A percentile compares a stretch with the other conserved stretches of the same genome.
Conservation (phyloP, 2,329 filamentous ascomycete genomes). For the Ophiocordyceps camponoti-rufipedis region DNA sequence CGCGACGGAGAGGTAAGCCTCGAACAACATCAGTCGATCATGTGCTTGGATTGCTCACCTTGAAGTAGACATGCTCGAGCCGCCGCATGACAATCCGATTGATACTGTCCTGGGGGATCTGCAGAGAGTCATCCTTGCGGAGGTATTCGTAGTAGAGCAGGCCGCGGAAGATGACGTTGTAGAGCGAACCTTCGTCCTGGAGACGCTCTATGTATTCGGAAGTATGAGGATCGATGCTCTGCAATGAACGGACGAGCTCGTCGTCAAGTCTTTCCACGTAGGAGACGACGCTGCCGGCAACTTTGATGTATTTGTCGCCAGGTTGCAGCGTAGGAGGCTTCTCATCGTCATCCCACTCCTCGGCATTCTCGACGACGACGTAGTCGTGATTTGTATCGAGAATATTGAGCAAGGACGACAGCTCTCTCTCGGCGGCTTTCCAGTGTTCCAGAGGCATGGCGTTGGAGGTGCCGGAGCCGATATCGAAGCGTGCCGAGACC, state of each 20-base stretch:
- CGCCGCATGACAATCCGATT: constrained; percentile 90
- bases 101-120: constrained; percentile 66
- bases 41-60: constrained; percentile 32
- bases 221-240: constrained; percentile 94
- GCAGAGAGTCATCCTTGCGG: constrained; percentile 48
- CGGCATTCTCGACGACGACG: constrained; percentile 75
- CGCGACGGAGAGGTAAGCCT: constrained; percentile 2
- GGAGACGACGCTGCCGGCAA: constrained; percentile 86
- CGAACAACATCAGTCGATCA: not conserved
- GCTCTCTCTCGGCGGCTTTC: constrained; percentile 84
- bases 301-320: constrained; percentile 69
- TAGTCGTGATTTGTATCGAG: constrained; percentile 67
- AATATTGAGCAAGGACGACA: constrained; percentile 56
- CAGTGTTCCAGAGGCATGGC: constrained; percentile 94
- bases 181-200: constrained; percentile 75
- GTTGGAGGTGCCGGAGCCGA: constrained; percentile 56
- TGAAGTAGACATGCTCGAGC: constrained; percentile 97
- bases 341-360: constrained; percentile 98
- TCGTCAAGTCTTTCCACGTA: constrained; percentile 92
- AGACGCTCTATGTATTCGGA: constrained; percentile 96
- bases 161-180: constrained; percentile 79
- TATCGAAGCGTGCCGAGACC: constrained; percentile 86
- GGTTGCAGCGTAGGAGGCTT: constrained; percentile 60
- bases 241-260: constrained; percentile 90
- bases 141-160: constrained; percentile 78